Evolutionary conservation across 768 basidiomycete species (phyloP).

Genomic region (Coprinellus aureogranulatus): DNA sequence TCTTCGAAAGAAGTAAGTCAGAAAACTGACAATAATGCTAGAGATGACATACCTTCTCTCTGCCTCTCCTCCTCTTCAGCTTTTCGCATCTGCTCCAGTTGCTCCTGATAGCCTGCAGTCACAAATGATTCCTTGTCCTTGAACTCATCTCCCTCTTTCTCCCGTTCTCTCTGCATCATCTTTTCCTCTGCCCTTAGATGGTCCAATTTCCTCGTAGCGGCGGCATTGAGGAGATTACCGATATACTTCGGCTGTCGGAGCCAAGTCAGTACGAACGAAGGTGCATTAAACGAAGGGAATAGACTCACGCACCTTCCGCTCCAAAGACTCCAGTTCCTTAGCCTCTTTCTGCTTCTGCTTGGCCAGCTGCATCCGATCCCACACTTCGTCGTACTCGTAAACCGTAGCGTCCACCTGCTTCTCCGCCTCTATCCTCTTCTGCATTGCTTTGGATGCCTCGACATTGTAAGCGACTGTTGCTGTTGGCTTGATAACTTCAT

Average conservation of each 20-base stretch:
- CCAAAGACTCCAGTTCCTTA: slow-evolving; percentile 73
- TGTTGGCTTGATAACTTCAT: slow-evolving; percentile 38
- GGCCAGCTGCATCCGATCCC: slow-evolving; percentile 91
- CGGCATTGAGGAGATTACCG: slow-evolving; percentile 68
- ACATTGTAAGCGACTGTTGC: slow-evolving; percentile 50
- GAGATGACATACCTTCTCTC: slow-evolving; percentile 68
- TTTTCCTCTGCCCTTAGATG: slow-evolving; percentile 95
- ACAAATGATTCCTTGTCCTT: slow-evolving; percentile 96
- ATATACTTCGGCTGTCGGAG: slow-evolving; percentile 93
- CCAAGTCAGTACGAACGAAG: background rate
- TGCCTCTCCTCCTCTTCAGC: slow-evolving; percentile 92
- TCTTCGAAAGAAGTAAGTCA: slow-evolving; percentile 34
- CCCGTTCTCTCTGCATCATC: slow-evolving; percentile 91
- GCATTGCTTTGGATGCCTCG: slow-evolving; percentile 59
- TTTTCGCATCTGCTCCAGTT: slow-evolving; percentile 85
- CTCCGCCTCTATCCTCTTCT: slow-evolving; percentile 77
- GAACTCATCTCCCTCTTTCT: slow-evolving; percentile 90
- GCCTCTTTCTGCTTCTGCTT: slow-evolving; percentile 70
- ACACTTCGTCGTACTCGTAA: slow-evolving; percentile 95
- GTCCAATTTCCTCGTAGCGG: slow-evolving; percentile 86
- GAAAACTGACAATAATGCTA: background rate
- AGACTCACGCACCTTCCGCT: slow-evolving; percentile 63
- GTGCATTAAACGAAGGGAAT: background rate
- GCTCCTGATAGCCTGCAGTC: slow-evolving; percentile 94
- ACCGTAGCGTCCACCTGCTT: slow-evolving; percentile 76